Percentiles rank a stretch among this genome's conserved stretches.
phyloP scores from a whole-genome alignment of 345 rosid species.

The Clausena lansium region DNA sequence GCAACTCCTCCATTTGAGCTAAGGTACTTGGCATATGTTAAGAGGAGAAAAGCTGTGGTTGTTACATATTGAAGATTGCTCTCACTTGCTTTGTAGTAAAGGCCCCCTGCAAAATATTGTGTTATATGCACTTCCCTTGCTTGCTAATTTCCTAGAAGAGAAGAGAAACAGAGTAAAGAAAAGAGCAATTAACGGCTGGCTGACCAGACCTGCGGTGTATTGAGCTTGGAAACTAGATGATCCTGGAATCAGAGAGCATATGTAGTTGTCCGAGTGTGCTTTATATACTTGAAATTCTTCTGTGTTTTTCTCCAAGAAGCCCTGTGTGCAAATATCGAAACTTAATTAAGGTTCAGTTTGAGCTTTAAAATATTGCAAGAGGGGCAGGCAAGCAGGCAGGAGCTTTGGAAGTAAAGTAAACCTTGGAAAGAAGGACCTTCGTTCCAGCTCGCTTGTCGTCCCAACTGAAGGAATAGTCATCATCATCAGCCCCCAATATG shows the following conservation, averaged over 20 bases:
- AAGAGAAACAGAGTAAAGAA: not conserved
- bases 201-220: conserved; percentile 51
- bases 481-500: conserved; percentile 57
- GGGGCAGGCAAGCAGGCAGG: not conserved
- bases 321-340: conserved; percentile 30
- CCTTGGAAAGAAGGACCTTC: conserved; percentile 69
- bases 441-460: conserved; percentile 74
- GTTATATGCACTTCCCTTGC: too few species aligned
- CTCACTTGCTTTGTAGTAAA: conserved; percentile 56
- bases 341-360: not conserved
- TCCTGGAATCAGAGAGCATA: conserved; percentile 66
- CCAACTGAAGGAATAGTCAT: conserved; percentile 72
- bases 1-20: conserved; percentile 36
- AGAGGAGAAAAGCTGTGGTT: conserved; percentile 52
- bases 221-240: conserved; percentile 56
- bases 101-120: conserved; percentile 44
- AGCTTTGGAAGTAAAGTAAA: not conserved
- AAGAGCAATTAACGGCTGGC: not conserved
- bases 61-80: conserved; percentile 79
- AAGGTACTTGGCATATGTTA: conserved; percentile 65
- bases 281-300: conserved; percentile 52
- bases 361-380: not conserved
- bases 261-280: conserved; percentile 67
- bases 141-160: too few species aligned
- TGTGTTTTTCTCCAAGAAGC: conserved; percentile 44